phyloP scores from a whole-genome alignment of 345 rosid species.

The Corymbia maculata region DNA sequence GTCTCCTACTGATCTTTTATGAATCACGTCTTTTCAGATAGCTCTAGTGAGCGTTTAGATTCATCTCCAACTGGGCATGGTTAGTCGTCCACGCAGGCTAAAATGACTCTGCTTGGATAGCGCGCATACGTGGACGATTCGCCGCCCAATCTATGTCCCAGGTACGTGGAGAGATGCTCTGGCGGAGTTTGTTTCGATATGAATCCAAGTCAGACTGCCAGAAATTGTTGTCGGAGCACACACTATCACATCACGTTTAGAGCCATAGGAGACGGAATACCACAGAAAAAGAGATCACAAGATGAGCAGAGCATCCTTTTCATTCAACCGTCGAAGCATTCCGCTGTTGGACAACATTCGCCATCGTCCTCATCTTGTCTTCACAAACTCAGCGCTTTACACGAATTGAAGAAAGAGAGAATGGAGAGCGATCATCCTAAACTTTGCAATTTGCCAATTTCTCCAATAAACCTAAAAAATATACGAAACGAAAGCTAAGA shows the following conservation, averaged over 20 bases:
- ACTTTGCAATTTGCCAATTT: not conserved
- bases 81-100: not conserved
- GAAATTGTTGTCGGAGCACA: not conserved
- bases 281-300: not conserved
- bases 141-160: not conserved
- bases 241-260: not conserved
- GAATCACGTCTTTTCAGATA: not conserved
- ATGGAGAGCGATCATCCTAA: not conserved
- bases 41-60: not conserved
- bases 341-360: not conserved
- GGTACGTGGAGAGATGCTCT: not conserved
- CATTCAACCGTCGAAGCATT: not conserved
- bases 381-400: not conserved
- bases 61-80: not conserved
- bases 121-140: conserved; percentile 13
- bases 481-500: not conserved
- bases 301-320: not conserved
- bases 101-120: not conserved
- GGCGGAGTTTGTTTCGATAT: not conserved
- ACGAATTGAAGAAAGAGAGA: not conserved
- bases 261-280: not conserved
- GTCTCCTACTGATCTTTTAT: not conserved
- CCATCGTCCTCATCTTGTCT: not conserved
- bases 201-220: not conserved
- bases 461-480: not conserved